Evolutionary conservation across 345 rosid genomes (phyloP), one percentile per base, ranked within the genome.

Genomic region (Dipteronia dyeriana): DNA sequence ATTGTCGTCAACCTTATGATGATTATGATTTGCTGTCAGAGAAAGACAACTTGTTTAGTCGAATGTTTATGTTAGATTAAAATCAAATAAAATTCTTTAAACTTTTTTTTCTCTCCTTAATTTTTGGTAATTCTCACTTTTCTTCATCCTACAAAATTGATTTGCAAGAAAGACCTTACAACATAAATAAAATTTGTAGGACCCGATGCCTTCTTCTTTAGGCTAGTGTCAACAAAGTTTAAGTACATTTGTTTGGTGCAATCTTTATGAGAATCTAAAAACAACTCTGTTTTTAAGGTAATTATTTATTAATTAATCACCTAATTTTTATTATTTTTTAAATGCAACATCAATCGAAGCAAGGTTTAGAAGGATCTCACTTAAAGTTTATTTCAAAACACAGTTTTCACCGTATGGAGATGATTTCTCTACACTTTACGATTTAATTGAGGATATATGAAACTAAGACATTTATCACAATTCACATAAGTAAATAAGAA

Each of bases 201-300:
- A 59, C 76, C 82, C 34, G 16, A 3, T 4, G 22, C 19, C 66
- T 78, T 80, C 78, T 38, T 13, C 68, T 73, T 75, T 76, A 60
- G 75, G 76, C 51, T 73, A 78, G 80, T 74, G 76, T 82, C 73
- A 76, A 75, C 72, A 70, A 82, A 80, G 80, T 9, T 49, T 23
- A 72, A 68, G 76, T 57, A 63, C 87, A 67, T 70, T 75, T 71
- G 76, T 62, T 61, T 26, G 47, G 75, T 65, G 54, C 20, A 68
- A 70, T 34, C 79, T 63, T 47, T 12, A 62, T 53, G 75, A 76
- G 85, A 85, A 79, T 81, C 87, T 71, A 78, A 45, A 66, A 56
- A 57, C n/a, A 59, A 68, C 81, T 78, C 60, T 26, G 54, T 77
- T 76, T 76, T 41, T 29, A 41, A 41, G 10, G 31, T 61, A 76